These are phyloP conservation scores for Calophaca sinica DNA, from an alignment of 306 rosid species.

Conservation along the genomic window DNA sequence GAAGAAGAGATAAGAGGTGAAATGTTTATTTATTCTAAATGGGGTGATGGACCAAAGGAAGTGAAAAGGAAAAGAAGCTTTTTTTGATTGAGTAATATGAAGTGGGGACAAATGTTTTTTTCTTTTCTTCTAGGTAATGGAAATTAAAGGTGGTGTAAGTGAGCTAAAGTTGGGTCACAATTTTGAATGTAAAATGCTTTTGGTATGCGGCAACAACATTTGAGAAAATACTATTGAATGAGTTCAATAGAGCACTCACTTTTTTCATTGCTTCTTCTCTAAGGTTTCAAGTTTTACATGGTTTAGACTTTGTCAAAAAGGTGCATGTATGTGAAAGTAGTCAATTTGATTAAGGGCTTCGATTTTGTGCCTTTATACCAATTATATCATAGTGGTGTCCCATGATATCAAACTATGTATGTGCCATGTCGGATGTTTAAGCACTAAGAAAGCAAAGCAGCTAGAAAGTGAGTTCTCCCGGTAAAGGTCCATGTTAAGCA, in stretches of 20 bases:
- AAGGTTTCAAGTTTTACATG: conserved; percentile 41
- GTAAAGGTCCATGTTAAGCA: conserved; percentile 22
- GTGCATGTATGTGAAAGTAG: too few relatives aligned
- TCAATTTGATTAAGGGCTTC: conserved; percentile 42
- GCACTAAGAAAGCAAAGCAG: conserved; percentile 49
- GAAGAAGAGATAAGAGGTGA: conserved; percentile 38
- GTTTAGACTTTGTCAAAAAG: conserved; percentile 39
- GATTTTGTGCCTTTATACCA: neutral
- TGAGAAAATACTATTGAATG: conserved; percentile 41
- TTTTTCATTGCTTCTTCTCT: conserved; percentile 45
- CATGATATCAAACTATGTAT: conserved; percentile 19
- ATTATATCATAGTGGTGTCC: neutral
- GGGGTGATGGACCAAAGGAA: conserved; percentile 43
- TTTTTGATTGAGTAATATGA: conserved; percentile 59
- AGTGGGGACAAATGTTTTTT: conserved; percentile 57
- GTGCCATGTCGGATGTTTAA: conserved; percentile 49
- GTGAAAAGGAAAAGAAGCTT: conserved; percentile 60
- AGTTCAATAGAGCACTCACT: conserved; percentile 29
- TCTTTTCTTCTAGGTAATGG: conserved; percentile 52
- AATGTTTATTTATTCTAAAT: conserved; percentile 42
- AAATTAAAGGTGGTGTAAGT: conserved; percentile 47
- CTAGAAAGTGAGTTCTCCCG: conserved; percentile 11
- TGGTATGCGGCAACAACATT: conserved; percentile 49
- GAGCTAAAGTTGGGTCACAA: conserved; percentile 57
- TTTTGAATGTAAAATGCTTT: conserved; percentile 59